Evolutionary conservation across 169 alveolate species (phyloP).

Genomic region (Cardiosporidium cionae): DNA sequence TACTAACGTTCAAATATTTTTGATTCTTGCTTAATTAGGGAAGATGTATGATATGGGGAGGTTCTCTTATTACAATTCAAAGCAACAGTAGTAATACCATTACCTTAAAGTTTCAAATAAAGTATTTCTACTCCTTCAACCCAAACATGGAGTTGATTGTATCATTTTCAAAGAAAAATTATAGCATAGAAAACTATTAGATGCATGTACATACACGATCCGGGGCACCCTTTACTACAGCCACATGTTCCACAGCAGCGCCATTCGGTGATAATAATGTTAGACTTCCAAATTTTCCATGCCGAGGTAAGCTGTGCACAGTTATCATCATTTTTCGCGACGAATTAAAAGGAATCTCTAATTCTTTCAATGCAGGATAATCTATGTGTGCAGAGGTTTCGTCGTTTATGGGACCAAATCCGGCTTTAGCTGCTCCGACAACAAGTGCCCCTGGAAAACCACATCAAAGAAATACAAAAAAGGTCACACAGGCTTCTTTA

Average conservation of each 20-base stretch:
- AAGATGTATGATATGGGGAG: too few relatives aligned
- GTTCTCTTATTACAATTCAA: too few relatives aligned
- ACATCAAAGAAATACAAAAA: background rate
- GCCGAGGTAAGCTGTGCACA: conserved; percentile 58
- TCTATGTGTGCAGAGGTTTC: conserved; percentile 11
- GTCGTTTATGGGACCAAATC: conserved; percentile 41
- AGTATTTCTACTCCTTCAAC: too few relatives aligned
- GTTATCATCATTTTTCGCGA: conserved; percentile 77
- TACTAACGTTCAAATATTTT: too few relatives aligned
- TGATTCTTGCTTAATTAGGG: too few relatives aligned
- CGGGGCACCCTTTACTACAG: conserved; percentile 82
- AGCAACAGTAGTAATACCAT: too few relatives aligned
- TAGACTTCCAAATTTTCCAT: conserved; percentile 46
- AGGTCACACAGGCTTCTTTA: background rate
- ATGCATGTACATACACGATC: conserved; percentile 61
- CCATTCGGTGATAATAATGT: conserved; percentile 1
- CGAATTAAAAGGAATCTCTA: conserved; percentile 80
- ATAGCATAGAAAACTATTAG: too few relatives aligned
- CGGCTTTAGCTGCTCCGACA: conserved; percentile 79
- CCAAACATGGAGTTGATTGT: too few relatives aligned
- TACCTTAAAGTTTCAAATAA: too few relatives aligned
- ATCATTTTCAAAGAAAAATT: too few relatives aligned
- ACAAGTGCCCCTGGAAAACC: conserved; percentile 57
- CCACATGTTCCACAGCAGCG: conserved; percentile 61
- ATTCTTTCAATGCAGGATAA: conserved; percentile 35